A percentile compares a stretch with the other conserved stretches of the same genome.
Evolutionary conservation across 352 stramenopile species (phyloP).

Genomic region (Globisporangium mamillatum): DNA sequence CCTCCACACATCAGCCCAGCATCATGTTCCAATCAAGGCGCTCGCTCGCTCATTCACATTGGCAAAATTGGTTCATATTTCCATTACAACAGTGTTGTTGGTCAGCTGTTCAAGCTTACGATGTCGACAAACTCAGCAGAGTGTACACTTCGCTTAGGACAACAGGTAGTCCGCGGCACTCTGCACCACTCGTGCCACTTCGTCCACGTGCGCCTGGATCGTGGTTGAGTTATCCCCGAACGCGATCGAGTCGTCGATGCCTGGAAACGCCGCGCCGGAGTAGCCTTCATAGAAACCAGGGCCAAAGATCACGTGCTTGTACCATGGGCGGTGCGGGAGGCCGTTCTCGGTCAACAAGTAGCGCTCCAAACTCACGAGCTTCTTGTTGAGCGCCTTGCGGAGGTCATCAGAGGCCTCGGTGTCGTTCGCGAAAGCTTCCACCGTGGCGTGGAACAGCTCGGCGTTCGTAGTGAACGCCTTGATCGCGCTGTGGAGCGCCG

Average conservation of each 20-base stretch:
- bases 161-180: conserved; percentile 3
- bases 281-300: conserved; percentile 58
- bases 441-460: conserved; percentile 29
- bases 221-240: conserved; percentile 35
- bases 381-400: conserved; percentile 41
- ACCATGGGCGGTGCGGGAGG: conserved; percentile 51
- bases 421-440: background rate
- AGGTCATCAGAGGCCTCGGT: background rate
- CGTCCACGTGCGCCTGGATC: conserved; percentile 46
- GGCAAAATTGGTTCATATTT: background rate
- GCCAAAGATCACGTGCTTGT: conserved; percentile 60
- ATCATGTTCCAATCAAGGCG: background rate
- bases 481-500: conserved; percentile 36
- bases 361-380: conserved; percentile 49
- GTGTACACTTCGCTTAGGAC: background rate
- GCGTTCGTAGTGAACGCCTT: conserved; percentile 34
- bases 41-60: background rate
- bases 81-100: background rate
- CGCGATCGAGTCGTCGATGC: conserved; percentile 41
- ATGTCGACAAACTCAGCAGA: background rate
- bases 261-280: conserved; percentile 43
- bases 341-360: conserved; percentile 35
- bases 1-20: background rate
- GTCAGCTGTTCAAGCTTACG: background rate
- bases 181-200: conserved; percentile 25